Evolutionary conservation across 495 filamentous ascomycete species (phyloP).

Genomic region (Annulohypoxylon stygium): DNA sequence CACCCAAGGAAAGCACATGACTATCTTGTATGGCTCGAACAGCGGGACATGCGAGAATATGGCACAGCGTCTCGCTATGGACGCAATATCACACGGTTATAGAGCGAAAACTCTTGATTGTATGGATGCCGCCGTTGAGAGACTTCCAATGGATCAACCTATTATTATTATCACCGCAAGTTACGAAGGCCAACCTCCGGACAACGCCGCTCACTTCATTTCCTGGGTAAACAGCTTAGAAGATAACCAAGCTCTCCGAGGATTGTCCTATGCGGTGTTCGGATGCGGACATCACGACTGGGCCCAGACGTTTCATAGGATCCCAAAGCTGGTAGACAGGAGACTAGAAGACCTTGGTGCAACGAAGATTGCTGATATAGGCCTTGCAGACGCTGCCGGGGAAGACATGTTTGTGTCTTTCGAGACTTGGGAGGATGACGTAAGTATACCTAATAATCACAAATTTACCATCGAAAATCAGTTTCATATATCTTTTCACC

Average conservation of each 20-base stretch:
- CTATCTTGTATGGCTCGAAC: slow-evolving; percentile 76
- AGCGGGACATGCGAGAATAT: slow-evolving; percentile 76
- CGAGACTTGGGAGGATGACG: slow-evolving; percentile 70
- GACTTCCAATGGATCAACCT: slow-evolving; percentile 68
- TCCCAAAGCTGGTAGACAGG: slow-evolving; percentile 71
- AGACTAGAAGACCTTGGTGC: slow-evolving; percentile 63
- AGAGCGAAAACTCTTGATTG: slow-evolving; percentile 54
- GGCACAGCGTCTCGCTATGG: slow-evolving; percentile 68
- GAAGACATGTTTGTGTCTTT: slow-evolving; percentile 71
- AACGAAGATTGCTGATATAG: slow-evolving; percentile 61
- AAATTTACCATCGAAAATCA: not conserved
- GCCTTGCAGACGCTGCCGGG: slow-evolving; percentile 67
- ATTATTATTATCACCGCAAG: slow-evolving; percentile 71
- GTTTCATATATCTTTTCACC: not conserved
- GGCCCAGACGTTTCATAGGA: slow-evolving; percentile 73
- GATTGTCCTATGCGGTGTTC: slow-evolving; percentile 71
- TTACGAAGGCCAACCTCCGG: slow-evolving; percentile 74
- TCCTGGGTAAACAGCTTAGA: slow-evolving; percentile 67
- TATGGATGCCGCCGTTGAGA: slow-evolving; percentile 69
- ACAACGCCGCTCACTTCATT: slow-evolving; percentile 76
- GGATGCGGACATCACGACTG: slow-evolving; percentile 69
- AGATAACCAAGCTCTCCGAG: slow-evolving; percentile 57
- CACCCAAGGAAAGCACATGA: slow-evolving; percentile 52
- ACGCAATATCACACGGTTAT: slow-evolving; percentile 67
- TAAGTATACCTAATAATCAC: not conserved